Evolutionary conservation across 2,329 filamentous ascomycete species (phyloP).

Genomic region (Aspergillus puulaauensis): DNA sequence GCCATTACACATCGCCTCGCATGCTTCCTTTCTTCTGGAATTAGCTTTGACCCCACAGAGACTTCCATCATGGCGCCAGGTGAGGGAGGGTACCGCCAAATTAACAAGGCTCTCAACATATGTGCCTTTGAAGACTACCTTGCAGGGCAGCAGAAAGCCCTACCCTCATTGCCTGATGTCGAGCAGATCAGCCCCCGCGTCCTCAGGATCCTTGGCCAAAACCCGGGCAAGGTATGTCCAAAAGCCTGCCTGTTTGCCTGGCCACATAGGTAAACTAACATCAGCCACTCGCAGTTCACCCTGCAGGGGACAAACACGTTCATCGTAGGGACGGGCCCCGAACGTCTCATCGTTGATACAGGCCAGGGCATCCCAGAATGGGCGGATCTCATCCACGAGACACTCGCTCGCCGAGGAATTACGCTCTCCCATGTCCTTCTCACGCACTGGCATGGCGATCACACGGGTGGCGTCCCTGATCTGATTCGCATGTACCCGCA

Average conservation of each 20-base stretch:
- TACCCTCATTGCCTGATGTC: constrained; percentile 42
- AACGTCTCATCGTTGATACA: constrained; percentile 41
- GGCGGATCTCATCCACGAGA: constrained; percentile 33
- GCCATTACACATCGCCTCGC: no score
- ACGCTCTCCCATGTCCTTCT: constrained; percentile 44
- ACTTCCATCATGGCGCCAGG: not conserved
- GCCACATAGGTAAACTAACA: not conserved
- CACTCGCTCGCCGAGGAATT: constrained; percentile 29
- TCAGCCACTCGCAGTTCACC: constrained; percentile 26
- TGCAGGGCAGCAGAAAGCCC: constrained; percentile 32
- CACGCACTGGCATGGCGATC: constrained; percentile 49
- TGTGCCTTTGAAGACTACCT: constrained; percentile 53
- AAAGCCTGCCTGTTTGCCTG: no score
- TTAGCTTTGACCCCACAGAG: not conserved
- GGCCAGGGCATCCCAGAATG: constrained; percentile 33
- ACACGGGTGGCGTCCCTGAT: constrained; percentile 44
- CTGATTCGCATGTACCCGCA: constrained; percentile 33
- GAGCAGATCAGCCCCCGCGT: constrained; percentile 45
- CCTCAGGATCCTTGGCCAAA: constrained; percentile 46
- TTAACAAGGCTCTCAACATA: constrained; percentile 50
- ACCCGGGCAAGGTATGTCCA: constrained; percentile 34
- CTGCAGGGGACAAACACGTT: constrained; percentile 44
- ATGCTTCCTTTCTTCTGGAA: no score
- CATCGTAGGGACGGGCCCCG: constrained; percentile 37
- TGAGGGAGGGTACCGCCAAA: constrained; percentile 29